phyloP scores from a whole-genome alignment of 495 filamentous ascomycete species.

The Penicillium cinerascens region DNA sequence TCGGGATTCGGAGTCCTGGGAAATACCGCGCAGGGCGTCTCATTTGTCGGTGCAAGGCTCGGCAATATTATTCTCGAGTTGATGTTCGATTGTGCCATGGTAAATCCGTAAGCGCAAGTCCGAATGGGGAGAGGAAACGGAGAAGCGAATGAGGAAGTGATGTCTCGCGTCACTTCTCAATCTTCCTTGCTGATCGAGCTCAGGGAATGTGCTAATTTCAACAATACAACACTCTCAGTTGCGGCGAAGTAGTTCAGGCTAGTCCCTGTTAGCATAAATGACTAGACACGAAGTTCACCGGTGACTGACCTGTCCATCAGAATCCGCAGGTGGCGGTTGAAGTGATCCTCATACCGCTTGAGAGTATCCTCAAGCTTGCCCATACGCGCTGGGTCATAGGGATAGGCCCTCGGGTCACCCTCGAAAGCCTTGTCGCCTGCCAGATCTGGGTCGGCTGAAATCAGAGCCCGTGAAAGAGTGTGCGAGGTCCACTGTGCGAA shows the following conservation, averaged over 20 bases:
- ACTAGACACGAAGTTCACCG: background rate
- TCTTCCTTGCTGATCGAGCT: slow-evolving; percentile 43
- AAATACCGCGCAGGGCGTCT: background rate
- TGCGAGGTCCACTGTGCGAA: slow-evolving; percentile 82
- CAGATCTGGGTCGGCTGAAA: slow-evolving; percentile 72
- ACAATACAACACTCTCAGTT: slow-evolving; percentile 90
- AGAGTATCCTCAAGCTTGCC: slow-evolving; percentile 80
- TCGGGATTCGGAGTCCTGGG: background rate
- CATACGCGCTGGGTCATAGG: slow-evolving; percentile 60
- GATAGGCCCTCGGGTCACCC: slow-evolving; percentile 37
- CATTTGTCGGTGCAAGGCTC: background rate
- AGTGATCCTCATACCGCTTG: slow-evolving; percentile 85
- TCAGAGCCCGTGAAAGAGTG: slow-evolving; percentile 70
- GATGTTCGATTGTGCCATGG: background rate
- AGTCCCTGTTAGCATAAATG: slow-evolving; percentile 2
- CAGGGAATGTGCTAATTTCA: slow-evolving; percentile 63
- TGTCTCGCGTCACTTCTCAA: slow-evolving; percentile 18
- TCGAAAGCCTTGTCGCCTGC: slow-evolving; percentile 39
- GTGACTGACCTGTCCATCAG: slow-evolving; percentile 67
- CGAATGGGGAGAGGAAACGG: background rate
- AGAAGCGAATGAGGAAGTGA: background rate
- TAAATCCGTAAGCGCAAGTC: background rate
- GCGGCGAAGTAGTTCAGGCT: slow-evolving; percentile 91
- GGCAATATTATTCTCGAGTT: background rate
- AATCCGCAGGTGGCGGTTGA: slow-evolving; percentile 85